These are phyloP conservation scores for Drechmeria coniospora DNA, from an alignment of 2,329 filamentous ascomycete species.

Conservation along the genomic window DNA sequence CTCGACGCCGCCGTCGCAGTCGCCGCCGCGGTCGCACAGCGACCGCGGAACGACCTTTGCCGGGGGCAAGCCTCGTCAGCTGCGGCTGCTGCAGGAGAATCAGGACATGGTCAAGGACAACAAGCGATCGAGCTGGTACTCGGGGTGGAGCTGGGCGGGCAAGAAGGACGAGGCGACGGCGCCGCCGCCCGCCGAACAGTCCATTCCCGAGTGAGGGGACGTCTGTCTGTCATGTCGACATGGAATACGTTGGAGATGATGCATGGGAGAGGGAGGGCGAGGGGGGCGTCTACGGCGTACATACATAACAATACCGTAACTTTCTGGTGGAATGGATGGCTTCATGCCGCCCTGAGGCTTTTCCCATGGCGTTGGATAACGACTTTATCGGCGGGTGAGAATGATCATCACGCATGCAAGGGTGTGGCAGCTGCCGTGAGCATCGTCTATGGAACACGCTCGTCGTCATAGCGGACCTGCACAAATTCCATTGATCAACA, in stretches of 20 bases:
- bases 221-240: neutral
- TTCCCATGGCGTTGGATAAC: constrained; percentile 1
- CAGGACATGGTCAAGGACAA: constrained; percentile 32
- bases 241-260: neutral
- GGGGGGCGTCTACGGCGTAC: constrained; percentile 1
- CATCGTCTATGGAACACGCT: too few species aligned
- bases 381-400: neutral
- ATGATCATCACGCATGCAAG: too few species aligned
- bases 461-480: too few species aligned
- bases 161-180: constrained; percentile 35
- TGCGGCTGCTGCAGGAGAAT: constrained; percentile 77
- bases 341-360: neutral
- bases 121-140: constrained; percentile 48
- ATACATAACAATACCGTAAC: too few species aligned
- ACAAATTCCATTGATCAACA: too few species aligned
- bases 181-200: constrained; percentile 11
- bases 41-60: constrained; percentile 44
- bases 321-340: neutral
- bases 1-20: constrained; percentile 32
- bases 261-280: too few species aligned
- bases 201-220: constrained; percentile 18
- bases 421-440: too few species aligned
- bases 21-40: constrained; percentile 33
- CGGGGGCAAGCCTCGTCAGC: constrained; percentile 62
- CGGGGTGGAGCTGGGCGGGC: constrained; percentile 37